phyloP scores from a whole-genome alignment of 345 rosid species.

The Carallia pectinifolia region DNA sequence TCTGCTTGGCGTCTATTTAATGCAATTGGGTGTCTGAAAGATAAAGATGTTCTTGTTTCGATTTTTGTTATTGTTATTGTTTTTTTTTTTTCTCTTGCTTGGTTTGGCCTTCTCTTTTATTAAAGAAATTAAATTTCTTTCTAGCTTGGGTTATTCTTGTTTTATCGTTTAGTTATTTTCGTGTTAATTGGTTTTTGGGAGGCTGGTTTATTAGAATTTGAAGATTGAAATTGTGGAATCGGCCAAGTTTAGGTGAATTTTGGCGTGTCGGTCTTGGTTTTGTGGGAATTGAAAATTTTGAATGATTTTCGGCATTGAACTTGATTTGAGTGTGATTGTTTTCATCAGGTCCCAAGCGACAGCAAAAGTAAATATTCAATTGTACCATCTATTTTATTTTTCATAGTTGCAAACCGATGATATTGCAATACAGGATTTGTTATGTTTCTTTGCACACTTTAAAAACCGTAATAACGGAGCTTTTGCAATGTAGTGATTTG shows the following conservation, averaged over 20 bases:
- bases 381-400: neutral
- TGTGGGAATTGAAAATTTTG: neutral
- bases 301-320: neutral
- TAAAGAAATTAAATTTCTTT: constrained; percentile 5
- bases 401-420: neutral
- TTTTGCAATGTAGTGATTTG: constrained; percentile 17
- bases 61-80: constrained; percentile 4
- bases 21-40: constrained; percentile 18
- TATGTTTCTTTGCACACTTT: neutral
- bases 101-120: neutral
- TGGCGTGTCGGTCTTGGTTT: neutral
- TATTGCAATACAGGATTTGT: neutral
- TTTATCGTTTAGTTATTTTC: constrained; percentile 32
- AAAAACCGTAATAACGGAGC: neutral
- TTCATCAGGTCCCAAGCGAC: constrained; percentile 6
- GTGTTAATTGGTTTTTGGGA: constrained; percentile 14
- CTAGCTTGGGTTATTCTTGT: constrained; percentile 14
- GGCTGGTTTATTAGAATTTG: constrained; percentile 15
- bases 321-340: neutral
- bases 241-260: constrained; percentile 1
- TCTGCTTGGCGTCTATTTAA: constrained; percentile 22
- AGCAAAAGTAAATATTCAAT: neutral
- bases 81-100: constrained; percentile 8
- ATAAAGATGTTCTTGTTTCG: constrained; percentile 2
- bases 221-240: neutral